These are phyloP conservation scores for Sphaerulina musiva DNA, from an alignment of 2,329 filamentous ascomycete species.

Conservation along the genomic window DNA sequence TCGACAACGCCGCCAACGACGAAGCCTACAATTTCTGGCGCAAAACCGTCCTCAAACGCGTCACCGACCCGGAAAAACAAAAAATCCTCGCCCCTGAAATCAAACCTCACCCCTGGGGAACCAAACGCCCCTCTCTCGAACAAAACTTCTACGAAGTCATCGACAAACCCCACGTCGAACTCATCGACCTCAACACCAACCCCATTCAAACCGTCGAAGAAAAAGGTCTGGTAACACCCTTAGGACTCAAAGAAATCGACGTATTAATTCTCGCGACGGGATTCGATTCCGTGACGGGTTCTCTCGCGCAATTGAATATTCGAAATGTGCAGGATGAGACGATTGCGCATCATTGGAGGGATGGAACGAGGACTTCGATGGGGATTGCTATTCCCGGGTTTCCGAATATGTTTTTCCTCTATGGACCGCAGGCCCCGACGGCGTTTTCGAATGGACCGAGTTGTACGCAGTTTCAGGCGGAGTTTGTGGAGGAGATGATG, in stretches of 20 bases:
- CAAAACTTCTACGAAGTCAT: constrained; percentile 42
- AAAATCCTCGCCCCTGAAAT: constrained; percentile 49
- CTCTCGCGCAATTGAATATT: constrained; percentile 35
- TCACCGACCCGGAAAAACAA: constrained; percentile 45
- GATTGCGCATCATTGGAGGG: constrained; percentile 41
- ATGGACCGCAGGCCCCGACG: constrained; percentile 43
- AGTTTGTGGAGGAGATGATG: constrained; percentile 43
- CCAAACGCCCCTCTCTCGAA: constrained; percentile 41
- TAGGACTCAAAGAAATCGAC: constrained; percentile 41
- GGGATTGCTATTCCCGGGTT: constrained; percentile 33
- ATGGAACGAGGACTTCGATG: constrained; percentile 38
- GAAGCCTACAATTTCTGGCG: constrained; percentile 36
- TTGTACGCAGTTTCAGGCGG: constrained; percentile 37
- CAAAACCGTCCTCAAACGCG: constrained; percentile 40
- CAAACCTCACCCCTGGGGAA: constrained; percentile 48
- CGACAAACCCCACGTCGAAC: constrained; percentile 36
- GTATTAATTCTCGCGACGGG: constrained; percentile 42
- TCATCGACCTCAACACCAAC: constrained; percentile 38
- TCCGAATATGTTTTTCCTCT: constrained; percentile 40
- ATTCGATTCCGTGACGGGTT: constrained; percentile 38
- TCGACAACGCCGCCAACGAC: constrained; percentile 36
- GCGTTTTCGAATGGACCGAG: constrained; percentile 44
- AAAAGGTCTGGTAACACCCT: constrained; percentile 36
- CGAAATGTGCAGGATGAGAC: constrained; percentile 32
- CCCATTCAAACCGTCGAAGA: constrained; percentile 37